phyloP scores from a whole-genome alignment of 805 yeast genomes.

The Cyberlindnera maritima region DNA sequence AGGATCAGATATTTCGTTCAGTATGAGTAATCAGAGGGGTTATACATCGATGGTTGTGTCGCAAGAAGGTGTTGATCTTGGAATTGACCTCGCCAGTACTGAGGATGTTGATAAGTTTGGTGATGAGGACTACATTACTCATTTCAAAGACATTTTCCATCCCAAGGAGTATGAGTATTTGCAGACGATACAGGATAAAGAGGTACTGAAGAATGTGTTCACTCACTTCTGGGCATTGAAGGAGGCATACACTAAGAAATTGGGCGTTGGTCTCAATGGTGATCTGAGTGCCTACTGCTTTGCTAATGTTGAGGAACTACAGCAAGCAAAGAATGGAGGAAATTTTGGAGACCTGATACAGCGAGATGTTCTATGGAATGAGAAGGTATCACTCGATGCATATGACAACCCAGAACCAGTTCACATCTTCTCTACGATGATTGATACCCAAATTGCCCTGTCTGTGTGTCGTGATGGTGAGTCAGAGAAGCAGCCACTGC shows the following conservation, averaged over 20 bases:
- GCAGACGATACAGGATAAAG: conserved; percentile 8
- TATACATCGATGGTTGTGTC: conserved; percentile 43
- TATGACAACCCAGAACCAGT: conserved; percentile 8
- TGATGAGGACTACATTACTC: conserved; percentile 30
- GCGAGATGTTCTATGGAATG: conserved; percentile 7
- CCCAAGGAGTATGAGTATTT: conserved; percentile 35
- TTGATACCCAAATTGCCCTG: conserved; percentile 14
- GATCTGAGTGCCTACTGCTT: conserved; percentile 32
- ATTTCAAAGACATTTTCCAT: conserved; percentile 43
- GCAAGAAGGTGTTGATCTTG: conserved; percentile 31
- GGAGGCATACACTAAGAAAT: conserved; percentile 67
- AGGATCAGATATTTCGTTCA: conserved; percentile 41
- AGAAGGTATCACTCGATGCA: conserved; percentile 2
- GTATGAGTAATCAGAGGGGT: conserved; percentile 57
- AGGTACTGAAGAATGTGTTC: conserved; percentile 33
- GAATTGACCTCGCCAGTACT: conserved; percentile 46
- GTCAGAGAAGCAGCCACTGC: not conserved
- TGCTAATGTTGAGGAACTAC: conserved; percentile 13
- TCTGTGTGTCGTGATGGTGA: conserved; percentile 10
- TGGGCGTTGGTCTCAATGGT: conserved; percentile 57
- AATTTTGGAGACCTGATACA: not conserved
- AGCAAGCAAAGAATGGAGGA: not conserved
- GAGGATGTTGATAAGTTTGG: conserved; percentile 26
- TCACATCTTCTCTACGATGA: conserved; percentile 25
- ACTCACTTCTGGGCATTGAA: conserved; percentile 76